phyloP scores from a whole-genome alignment of 257 asterid genomes.

The Gentiana dahurica region DNA sequence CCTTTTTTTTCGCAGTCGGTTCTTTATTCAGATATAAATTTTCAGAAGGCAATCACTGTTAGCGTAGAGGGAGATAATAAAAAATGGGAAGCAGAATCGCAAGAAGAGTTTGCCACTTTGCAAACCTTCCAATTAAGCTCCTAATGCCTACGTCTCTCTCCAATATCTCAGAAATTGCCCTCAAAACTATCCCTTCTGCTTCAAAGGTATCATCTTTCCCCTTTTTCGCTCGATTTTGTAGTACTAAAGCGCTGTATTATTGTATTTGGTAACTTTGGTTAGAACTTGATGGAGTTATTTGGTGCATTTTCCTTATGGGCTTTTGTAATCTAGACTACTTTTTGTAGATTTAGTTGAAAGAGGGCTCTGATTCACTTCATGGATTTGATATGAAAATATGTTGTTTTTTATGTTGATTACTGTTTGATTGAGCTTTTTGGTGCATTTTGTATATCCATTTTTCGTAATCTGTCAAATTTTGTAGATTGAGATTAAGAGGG shows the following conservation, averaged over 20 bases:
- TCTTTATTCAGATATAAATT: too few species aligned
- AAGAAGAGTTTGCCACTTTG: slow-evolving; percentile 68
- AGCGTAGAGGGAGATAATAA: neutral
- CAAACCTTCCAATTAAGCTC: slow-evolving; percentile 80
- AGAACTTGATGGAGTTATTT: neutral
- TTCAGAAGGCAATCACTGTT: too few species aligned
- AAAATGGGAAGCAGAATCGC: slow-evolving; percentile 70
- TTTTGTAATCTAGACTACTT: too few species aligned
- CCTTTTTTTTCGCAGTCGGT: too few species aligned
- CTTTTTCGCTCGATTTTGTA: neutral
- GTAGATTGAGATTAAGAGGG: slow-evolving; percentile 93
- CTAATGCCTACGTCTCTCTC: slow-evolving; percentile 79
- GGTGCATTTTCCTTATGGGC: neutral
- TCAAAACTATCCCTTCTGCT: slow-evolving; percentile 92
- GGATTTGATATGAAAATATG: neutral
- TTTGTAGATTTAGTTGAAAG: too few species aligned
- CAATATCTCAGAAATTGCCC: slow-evolving; percentile 80
- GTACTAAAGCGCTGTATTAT: neutral
- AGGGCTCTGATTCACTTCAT: neutral
- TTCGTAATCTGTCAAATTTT: neutral
- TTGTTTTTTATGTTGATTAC: neutral
- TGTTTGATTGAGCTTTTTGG: neutral
- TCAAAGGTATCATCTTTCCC: slow-evolving; percentile 44
- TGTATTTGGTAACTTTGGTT: neutral
- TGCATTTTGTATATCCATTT: slow-evolving; percentile 3